Base-by-base conservation (phyloP, 306 rosid species). In the Argentina anserina region DNA sequence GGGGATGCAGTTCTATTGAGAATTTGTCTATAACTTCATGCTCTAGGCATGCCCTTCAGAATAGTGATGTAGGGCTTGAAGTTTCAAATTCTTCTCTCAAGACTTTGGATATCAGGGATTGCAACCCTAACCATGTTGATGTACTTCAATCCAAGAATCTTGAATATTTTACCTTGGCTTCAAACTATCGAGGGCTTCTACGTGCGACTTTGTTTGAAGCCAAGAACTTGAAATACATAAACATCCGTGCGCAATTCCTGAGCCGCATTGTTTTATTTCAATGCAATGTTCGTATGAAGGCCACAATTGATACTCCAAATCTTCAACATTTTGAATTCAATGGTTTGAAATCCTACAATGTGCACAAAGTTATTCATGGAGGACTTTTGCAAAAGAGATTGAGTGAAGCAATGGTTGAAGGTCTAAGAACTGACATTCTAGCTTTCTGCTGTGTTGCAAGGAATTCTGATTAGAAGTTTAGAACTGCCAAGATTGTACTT, bases 101-200 rank as follows among this genome's bases (percentile, higher is more conserved):
- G 34, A 1, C 49, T 2, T 64, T 64, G 49, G 31, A 64, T 11
- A n/a, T 64, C 14, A 39, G 7, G n/a, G 23, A 21, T 11, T 37
- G 18, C 49, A 5, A n/a, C 37, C 5, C 4, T 11, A 1, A 0
- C 0, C 0, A 13, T 3, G 26, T 36, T 5, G 0, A 1, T 0
- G 31, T 9, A 53, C 14, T 6, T 10, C 6, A 9, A 33, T 21
- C 15, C n/a, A 18, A 18, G 68, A 63, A 20, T 63, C 68, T 36
- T 64, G 47, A 64, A 37, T 64, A 31, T 21, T 12, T 64, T 64
- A n/a, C 47, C 29, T 36, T 39, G 69, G 46, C 39, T 64, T 64
- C 33, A 21, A 2, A 6, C 11, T 37, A 43, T 8, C 56, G 12
- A 49, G 2, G 21, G 56, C 11, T 50, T 20, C 1, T 2, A n/a